Base-by-base conservation (phyloP, 768 basidiomycete genomes). In the Termitomyces sp. region DNA sequence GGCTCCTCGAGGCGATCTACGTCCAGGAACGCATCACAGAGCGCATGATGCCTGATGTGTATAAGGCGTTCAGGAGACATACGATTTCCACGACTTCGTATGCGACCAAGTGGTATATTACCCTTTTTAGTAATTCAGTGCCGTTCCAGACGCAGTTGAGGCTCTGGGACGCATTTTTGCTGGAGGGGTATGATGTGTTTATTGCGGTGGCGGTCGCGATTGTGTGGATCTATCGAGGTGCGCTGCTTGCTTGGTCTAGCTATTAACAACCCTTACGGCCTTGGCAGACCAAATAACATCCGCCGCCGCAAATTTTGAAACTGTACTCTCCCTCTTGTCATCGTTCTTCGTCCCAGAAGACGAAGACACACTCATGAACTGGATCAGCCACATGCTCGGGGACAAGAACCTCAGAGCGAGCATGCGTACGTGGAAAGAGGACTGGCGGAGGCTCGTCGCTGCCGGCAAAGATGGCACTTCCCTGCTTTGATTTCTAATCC, bases 81-180 rank as follows among this genome's bases (percentile, higher is more conserved):
- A 88, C 83, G 81, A 89, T 99, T 57, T 90, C 90, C 8, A 94
- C 93, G 12, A 95, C 94, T 28, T 85, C 92, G 19, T 99, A 96
- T 73, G 94, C 94, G 27, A 98, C 96, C 2, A 98, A 98, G 71
- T 98, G 97, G 97, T 99, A 98, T 68, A 98, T 99, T 70, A 98
- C 97, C 2, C 76, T 98, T 14, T 99, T 98, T 66, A 85, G 94
- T 49, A 97, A 96, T 67, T 91, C 91, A 0, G 88, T 99, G 42
- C 94, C 96, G 23, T 98, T 96, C 70, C 91, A 95, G 70, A 93
- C 89, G 46, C 94, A 98, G 73, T 73, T 98, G 27, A 80, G 97
- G 59, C 68, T 99, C 30, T 99, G 96, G 96, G 97, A 99, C 68
- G 92, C 83, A 11, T 91, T 97, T 66, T 75, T 97, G 45, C 72